Conservation (phyloP, 1,284 basidiomycete genomes). For the Wolfiporia cocos region DNA sequence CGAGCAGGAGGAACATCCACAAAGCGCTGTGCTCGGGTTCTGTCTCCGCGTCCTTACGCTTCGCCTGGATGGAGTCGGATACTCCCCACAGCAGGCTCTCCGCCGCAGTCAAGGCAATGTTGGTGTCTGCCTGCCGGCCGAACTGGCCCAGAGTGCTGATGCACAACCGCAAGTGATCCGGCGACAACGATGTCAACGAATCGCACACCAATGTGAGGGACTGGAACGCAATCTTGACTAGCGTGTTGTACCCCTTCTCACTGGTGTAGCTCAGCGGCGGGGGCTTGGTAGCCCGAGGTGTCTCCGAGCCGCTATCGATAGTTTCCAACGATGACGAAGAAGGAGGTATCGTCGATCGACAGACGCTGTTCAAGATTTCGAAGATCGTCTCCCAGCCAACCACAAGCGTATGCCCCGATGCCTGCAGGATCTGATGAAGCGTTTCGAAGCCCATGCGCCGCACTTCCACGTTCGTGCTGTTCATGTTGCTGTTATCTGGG, state of each 20-base stretch:
- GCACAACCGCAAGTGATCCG: constrained; percentile 78
- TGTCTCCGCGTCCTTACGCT: constrained; percentile 59
- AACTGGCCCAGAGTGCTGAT: constrained; percentile 89
- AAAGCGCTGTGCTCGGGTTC: constrained; percentile 73
- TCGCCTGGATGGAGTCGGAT: constrained; percentile 85
- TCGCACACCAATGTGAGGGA: constrained; percentile 94
- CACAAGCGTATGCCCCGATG: constrained; percentile 85
- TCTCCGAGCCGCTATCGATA: constrained; percentile 28
- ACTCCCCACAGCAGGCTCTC: constrained; percentile 90
- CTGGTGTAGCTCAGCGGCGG: constrained; percentile 46
- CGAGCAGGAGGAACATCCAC: constrained; percentile 89
- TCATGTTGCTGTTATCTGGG: constrained; percentile 41
- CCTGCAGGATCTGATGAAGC: constrained; percentile 84
- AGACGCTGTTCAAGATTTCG: constrained; percentile 81
- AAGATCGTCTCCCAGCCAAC: constrained; percentile 94
- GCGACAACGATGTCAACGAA: constrained; percentile 77
- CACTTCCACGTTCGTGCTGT: constrained; percentile 61
- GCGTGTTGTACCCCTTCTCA: constrained; percentile 58
- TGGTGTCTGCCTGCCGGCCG: constrained; percentile 89
- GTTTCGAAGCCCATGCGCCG: constrained; percentile 85
- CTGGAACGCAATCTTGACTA: constrained; percentile 90
- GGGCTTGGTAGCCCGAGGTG: constrained; percentile 36
- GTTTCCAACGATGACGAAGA: constrained; percentile 40
- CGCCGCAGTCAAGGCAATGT: constrained; percentile 90
- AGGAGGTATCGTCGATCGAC: constrained; percentile 42